Evolutionary conservation across 768 basidiomycete genomes (phyloP), one percentile per base, ranked within the genome.

Genomic region (Termitomyces sp.): DNA sequence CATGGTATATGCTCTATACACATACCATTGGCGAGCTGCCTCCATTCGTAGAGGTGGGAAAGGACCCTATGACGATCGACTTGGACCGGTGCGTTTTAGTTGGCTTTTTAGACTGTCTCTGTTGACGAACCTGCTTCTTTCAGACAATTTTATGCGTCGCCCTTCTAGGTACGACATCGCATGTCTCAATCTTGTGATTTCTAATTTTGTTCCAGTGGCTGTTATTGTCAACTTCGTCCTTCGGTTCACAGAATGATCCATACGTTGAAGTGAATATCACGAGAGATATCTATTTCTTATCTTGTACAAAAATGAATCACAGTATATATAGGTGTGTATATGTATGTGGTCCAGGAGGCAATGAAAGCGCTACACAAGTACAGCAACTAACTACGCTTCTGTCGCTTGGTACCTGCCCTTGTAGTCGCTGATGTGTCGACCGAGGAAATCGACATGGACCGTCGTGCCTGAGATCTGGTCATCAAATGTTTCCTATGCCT

Each of bases 1-100:
- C 60, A 98, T 99, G 97, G 70, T 92, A 11, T 99, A 99, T 72
- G 96, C 97, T 2, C 75, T 99, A 15, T 89, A 89, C 65, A 93
- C 94, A 44, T 99, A 95, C 70, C 96, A 98, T 70, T 96, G 95
- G 93, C 85, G 97, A 62, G 97, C 96, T 7, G 84, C 86, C 30
- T 91, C 94, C 27, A 99, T 99, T 68, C 86, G 95, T 52, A 79
- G 85, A 37, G 92, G 96, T 49, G 93, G 95, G 11, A 83, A 91
- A 58, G 95, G 94, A 8, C 95, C 96, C 7, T 98, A 98, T 71
- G 97, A 99, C 67, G 97, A 99, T 73, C 83, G 97, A 57, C 72
- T 97, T 53, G 96, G 95, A 34, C 95, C 95, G 37, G 95, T 97
- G 69, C 74, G 95, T 86, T 47, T 54, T 37, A 20, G 46, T 39